A percentile compares a stretch with the other conserved stretches of the same genome.
phyloP scores from a whole-genome alignment of 176 grass and related monocot species.

The Cymbopogon citratus region DNA sequence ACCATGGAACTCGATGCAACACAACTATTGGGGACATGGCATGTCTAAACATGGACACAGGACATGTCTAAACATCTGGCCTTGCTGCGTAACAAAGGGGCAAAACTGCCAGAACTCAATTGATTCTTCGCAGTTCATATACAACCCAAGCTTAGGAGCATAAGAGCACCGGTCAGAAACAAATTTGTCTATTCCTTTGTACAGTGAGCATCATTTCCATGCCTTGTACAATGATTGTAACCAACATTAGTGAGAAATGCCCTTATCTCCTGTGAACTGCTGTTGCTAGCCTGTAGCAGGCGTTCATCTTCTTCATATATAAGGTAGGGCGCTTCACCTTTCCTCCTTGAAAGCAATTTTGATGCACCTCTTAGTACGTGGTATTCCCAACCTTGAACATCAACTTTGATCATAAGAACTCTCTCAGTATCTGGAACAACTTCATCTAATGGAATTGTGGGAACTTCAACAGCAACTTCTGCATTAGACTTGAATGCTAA shows the following conservation, averaged over 20 bases:
- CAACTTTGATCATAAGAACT: conserved; percentile 79
- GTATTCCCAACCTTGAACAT: conserved; percentile 96
- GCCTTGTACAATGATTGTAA: conserved; percentile 56
- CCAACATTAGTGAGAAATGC: conserved; percentile 76
- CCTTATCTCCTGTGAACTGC: conserved; percentile 60
- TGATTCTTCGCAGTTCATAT: background rate
- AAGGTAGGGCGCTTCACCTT: conserved; percentile 78
- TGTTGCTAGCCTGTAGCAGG: conserved; percentile 83
- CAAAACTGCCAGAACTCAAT: conserved; percentile 10
- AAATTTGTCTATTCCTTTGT: conserved; percentile 51
- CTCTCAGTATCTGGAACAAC: conserved; percentile 56
- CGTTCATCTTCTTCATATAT: conserved; percentile 94
- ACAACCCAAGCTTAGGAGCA: background rate
- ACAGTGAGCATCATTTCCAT: conserved; percentile 74
- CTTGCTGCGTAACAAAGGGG: background rate
- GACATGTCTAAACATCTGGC: background rate
- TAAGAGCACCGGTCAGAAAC: background rate
- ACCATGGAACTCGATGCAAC: background rate
- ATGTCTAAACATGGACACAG: conserved; percentile 9
- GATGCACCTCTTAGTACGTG: conserved; percentile 77
- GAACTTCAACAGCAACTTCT: conserved; percentile 65
- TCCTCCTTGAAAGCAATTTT: conserved; percentile 59
- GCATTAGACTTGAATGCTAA: conserved; percentile 80
- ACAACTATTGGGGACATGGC: background rate
- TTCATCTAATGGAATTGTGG: conserved; percentile 81